A percentile compares a stretch with the other conserved stretches of the same genome.
Conservation (phyloP, 2,329 filamentous ascomycete genomes). For the Pezicula radicicola region DNA sequence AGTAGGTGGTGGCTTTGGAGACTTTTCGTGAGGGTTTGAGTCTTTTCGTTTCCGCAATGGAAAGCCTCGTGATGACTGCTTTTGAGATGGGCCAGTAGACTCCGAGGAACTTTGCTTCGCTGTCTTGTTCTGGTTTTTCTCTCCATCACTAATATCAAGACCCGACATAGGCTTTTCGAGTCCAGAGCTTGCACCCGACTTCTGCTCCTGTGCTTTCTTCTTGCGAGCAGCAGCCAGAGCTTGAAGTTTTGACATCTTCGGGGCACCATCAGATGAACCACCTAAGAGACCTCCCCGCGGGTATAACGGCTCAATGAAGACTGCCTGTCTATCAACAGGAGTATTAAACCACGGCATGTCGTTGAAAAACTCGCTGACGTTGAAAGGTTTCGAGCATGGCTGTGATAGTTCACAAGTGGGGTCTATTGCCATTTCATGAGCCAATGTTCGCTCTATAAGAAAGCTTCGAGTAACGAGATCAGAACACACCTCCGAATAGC, state of each 20-base stretch:
- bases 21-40: conserved; percentile 27
- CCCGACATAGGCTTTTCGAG: conserved; percentile 24
- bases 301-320: conserved; percentile 58
- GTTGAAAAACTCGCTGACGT: conserved; percentile 64
- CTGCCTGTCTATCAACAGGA: conserved; percentile 61
- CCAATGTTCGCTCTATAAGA: background rate
- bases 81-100: conserved; percentile 3
- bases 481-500: too few relatives aligned
- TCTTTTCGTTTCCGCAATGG: conserved; percentile 28
- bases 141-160: conserved; percentile 10
- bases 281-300: conserved; percentile 72
- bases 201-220: conserved; percentile 71
- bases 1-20: conserved; percentile 10
- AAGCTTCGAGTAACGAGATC: background rate
- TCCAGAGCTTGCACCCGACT: conserved; percentile 15
- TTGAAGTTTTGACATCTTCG: conserved; percentile 86
- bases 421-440: background rate
- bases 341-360: conserved; percentile 85
- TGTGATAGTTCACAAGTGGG: background rate
- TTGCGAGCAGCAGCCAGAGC: conserved; percentile 83
- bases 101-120: background rate
- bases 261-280: conserved; percentile 60
- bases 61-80: conserved; percentile 17
- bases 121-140: background rate
- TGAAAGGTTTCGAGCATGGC: conserved; percentile 30